Evolutionary conservation across 2,329 filamentous ascomycete species (phyloP).

Genomic region (Alternaria rosae): DNA sequence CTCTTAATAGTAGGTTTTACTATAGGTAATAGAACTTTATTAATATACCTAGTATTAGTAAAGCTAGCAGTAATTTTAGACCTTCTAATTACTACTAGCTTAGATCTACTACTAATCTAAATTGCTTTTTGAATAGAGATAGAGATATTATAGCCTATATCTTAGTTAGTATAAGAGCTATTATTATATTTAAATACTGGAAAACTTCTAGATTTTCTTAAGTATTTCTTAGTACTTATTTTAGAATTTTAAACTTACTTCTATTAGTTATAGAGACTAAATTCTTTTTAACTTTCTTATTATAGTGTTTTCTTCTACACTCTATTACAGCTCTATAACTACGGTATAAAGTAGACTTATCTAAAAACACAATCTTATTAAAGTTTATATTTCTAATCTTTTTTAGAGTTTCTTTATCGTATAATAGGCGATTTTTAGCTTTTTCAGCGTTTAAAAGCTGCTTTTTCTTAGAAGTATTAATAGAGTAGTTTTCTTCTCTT

Average conservation of each 20-base stretch:
- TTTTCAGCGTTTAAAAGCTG: not conserved
- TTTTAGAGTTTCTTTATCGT: not conserved
- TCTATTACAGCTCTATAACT: not conserved
- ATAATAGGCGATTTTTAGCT: not conserved
- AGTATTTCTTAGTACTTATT: not conserved
- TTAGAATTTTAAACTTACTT: not conserved
- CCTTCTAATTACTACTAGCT: too few relatives aligned
- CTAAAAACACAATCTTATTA: not conserved
- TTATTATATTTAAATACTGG: not conserved
- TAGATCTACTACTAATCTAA: not conserved
- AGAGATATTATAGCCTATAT: not conserved
- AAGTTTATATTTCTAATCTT: not conserved
- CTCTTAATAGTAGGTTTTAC: too few relatives aligned
- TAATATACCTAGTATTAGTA: not conserved
- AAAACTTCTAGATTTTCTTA: not conserved
- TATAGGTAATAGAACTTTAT: too few relatives aligned
- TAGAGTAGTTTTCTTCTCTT: not conserved
- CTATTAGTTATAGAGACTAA: not conserved
- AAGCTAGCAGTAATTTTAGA: not conserved
- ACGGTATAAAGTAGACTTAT: not conserved
- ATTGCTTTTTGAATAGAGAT: not conserved
- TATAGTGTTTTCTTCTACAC: not conserved
- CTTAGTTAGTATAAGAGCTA: not conserved
- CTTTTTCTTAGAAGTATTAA: not conserved
- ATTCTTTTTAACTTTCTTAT: not conserved